phyloP scores from a whole-genome alignment of 495 filamentous ascomycete genomes.

The Massariosphaeria phaeospora region DNA sequence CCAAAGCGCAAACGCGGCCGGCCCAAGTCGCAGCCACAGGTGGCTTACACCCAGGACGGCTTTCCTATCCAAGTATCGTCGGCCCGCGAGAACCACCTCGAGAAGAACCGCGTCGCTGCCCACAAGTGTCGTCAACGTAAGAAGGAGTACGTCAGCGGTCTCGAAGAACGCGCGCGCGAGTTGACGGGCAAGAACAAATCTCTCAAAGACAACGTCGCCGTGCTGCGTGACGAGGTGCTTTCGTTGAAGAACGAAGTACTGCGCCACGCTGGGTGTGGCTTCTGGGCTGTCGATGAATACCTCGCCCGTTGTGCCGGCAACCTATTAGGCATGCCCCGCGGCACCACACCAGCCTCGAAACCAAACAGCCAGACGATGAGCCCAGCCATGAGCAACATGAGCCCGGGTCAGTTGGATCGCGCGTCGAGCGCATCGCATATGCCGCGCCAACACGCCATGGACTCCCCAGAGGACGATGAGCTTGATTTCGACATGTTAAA shows the following conservation, averaged over 20 bases:
- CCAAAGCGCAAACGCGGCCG: conserved; percentile 25
- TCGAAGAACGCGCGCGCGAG: conserved; percentile 31
- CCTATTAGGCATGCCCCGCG: conserved; percentile 34
- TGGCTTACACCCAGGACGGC: conserved; percentile 13
- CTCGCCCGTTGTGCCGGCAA: conserved; percentile 40
- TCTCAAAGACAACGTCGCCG: conserved; percentile 31
- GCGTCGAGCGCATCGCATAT: too few relatives aligned
- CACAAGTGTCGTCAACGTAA: conserved; percentile 87
- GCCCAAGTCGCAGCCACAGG: conserved; percentile 7
- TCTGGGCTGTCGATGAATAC: conserved; percentile 31
- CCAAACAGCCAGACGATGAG: not conserved
- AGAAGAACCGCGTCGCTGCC: conserved; percentile 77
- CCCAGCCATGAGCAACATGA: not conserved
- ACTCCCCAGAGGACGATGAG: too few relatives aligned
- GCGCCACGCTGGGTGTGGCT: conserved; percentile 43
- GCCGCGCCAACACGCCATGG: too few relatives aligned
- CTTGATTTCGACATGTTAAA: too few relatives aligned
- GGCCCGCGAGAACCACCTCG: conserved; percentile 52
- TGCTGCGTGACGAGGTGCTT: conserved; percentile 43
- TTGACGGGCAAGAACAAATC: conserved; percentile 31
- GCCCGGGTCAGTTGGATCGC: too few relatives aligned
- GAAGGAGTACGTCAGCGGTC: conserved; percentile 50
- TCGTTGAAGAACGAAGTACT: conserved; percentile 44
- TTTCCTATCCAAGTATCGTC: conserved; percentile 13
- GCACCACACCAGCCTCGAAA: not conserved